A percentile compares a stretch with the other conserved stretches of the same genome.
Evolutionary conservation across 441 rosid genomes (phyloP).

Genomic region (Oxalis stricta): DNA sequence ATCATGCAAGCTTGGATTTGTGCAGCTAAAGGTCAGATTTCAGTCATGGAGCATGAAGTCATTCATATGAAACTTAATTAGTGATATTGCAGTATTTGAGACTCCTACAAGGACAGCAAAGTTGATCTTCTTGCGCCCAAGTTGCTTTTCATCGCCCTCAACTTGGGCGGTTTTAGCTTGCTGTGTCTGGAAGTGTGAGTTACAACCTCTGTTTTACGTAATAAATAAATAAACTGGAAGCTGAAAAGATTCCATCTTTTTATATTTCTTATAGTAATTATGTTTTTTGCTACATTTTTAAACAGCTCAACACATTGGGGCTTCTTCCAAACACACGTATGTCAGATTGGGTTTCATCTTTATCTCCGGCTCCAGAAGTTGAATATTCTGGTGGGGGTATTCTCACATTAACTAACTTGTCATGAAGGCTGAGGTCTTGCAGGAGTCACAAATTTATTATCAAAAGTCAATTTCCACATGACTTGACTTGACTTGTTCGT

Average conservation of each 20-base stretch:
- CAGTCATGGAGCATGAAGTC: background rate
- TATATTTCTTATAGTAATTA: background rate
- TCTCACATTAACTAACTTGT: conserved; percentile 16
- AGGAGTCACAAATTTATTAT: no score
- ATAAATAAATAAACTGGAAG: background rate
- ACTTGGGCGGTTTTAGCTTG: conserved; percentile 84
- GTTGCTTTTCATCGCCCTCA: conserved; percentile 81
- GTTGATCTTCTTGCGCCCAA: conserved; percentile 88
- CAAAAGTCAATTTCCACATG: no score
- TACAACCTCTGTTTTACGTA: background rate
- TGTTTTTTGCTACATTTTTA: conserved; percentile 11
- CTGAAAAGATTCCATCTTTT: background rate
- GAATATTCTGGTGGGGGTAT: conserved; percentile 87
- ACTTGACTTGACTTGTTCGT: no score
- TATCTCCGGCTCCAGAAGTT: conserved; percentile 95
- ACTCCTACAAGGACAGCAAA: conserved; percentile 84
- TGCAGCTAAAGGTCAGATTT: background rate
- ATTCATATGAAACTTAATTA: background rate
- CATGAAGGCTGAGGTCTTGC: no score
- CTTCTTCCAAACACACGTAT: conserved; percentile 98
- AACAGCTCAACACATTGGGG: conserved; percentile 89
- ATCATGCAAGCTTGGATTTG: no score
- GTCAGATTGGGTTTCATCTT: conserved; percentile 97
- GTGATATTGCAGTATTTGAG: conserved; percentile 75
- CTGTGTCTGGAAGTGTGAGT: conserved; percentile 94